These are phyloP conservation scores for Penicillium sp. DNA, from an alignment of 2,329 filamentous ascomycete genomes.

Conservation along the genomic window DNA sequence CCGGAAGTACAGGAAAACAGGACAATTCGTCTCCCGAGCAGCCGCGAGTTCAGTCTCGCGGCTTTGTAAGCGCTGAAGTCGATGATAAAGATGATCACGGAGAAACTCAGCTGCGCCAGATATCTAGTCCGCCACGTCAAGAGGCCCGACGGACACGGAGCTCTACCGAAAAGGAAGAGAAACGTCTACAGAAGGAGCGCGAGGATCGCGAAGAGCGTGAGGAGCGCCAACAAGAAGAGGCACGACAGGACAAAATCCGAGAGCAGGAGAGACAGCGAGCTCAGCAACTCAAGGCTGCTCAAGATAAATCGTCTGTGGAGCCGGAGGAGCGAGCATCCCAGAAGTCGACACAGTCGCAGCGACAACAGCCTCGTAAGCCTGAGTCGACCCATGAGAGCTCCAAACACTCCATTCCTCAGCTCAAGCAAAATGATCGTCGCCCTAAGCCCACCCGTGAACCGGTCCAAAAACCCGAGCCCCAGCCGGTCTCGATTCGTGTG, in stretches of 20 bases:
- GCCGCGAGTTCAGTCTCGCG: conserved; percentile 26
- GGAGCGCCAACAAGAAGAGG: conserved; percentile 36
- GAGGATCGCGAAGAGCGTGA: conserved; percentile 30
- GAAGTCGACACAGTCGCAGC: conserved; percentile 26
- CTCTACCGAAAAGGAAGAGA: conserved; percentile 54
- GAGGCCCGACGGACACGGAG: conserved; percentile 52
- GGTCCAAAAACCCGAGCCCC: conserved; percentile 43
- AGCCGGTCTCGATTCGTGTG: conserved; percentile 48
- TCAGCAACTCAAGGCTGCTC: conserved; percentile 29
- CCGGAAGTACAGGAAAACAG: conserved; percentile 55
- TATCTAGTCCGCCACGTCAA: conserved; percentile 32
- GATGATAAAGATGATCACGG: conserved; percentile 15
- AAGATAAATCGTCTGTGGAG: conserved; percentile 32
- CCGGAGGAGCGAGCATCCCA: conserved; percentile 30
- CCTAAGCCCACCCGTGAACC: conserved; percentile 44
- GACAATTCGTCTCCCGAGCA: conserved; percentile 49
- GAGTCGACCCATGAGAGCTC: conserved; percentile 29
- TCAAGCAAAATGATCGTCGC: conserved; percentile 39
- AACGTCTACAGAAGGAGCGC: conserved; percentile 33
- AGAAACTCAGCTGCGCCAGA: conserved; percentile 20
- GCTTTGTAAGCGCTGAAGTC: conserved; percentile 26
- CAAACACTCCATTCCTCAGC: conserved; percentile 26
- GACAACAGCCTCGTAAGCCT: conserved; percentile 30
- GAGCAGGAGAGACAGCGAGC: conserved; percentile 36
- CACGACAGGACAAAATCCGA: conserved; percentile 30